Conservation (phyloP, 257 asterid species). For the Phtheirospermum japonicum region DNA sequence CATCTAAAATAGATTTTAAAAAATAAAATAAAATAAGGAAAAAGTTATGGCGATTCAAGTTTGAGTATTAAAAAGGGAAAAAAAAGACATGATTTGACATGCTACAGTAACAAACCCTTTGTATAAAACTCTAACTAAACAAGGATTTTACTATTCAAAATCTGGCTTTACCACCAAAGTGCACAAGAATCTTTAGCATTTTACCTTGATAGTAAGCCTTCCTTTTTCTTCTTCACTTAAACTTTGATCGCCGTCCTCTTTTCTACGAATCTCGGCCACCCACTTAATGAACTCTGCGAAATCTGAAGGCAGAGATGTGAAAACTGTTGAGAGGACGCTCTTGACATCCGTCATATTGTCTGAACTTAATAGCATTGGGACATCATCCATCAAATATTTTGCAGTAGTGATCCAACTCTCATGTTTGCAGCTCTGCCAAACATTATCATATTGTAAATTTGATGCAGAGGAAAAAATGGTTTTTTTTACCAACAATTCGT, state of each 20-base stretch:
- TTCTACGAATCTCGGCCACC: constrained; percentile 86
- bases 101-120: too few species aligned
- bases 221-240: constrained; percentile 85
- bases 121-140: too few species aligned
- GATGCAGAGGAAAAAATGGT: constrained; percentile 8
- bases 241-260: constrained; percentile 62
- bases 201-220: constrained; percentile 83
- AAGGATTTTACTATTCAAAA: background rate
- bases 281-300: constrained; percentile 83
- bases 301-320: constrained; percentile 72
- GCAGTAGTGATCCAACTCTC: constrained; percentile 89
- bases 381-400: constrained; percentile 78
- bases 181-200: background rate
- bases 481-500: constrained; percentile 4
- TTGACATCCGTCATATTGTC: constrained; percentile 49
- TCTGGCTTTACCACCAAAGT: background rate
- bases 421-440: constrained; percentile 85
- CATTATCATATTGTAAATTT: constrained; percentile 23
- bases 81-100: too few species aligned
- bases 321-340: constrained; percentile 55
- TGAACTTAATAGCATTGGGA: constrained; percentile 65
- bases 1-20: too few species aligned
- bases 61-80: too few species aligned
- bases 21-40: background rate
- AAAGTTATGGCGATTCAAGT: background rate